A percentile compares a stretch with the other conserved stretches of the same genome.
These are phyloP conservation scores for Canavalia gladiata DNA, from an alignment of 306 rosid genomes.

Conservation along the genomic window DNA sequence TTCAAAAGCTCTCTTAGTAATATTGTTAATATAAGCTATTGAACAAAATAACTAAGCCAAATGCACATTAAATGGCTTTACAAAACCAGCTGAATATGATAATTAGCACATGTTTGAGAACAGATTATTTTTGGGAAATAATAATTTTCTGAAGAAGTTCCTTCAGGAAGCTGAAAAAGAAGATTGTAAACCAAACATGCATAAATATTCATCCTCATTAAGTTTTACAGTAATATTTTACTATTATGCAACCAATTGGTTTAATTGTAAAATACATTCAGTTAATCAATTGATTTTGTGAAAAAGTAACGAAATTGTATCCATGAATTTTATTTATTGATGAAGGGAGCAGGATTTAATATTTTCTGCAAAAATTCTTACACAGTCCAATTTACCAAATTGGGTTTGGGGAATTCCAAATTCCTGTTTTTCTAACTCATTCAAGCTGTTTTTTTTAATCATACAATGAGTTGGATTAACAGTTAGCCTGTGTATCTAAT, in stretches of 20 bases:
- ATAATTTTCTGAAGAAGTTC: neutral
- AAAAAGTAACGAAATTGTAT: constrained; percentile 12
- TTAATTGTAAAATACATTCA: constrained; percentile 4
- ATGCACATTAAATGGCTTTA: neutral
- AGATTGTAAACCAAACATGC: neutral
- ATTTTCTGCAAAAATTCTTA: constrained; percentile 15
- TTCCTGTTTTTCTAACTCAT: neutral
- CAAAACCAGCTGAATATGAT: neutral
- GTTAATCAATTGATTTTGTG: neutral
- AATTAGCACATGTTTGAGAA: neutral
- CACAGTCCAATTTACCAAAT: neutral
- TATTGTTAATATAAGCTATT: neutral
- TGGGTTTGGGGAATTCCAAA: neutral
- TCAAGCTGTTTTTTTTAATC: neutral
- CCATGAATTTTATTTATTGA: constrained; percentile 29
- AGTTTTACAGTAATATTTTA: constrained; percentile 5
- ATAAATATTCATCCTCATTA: neutral
- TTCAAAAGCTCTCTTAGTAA: neutral
- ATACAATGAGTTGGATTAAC: neutral
- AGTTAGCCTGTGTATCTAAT: neutral
- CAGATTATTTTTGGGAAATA: neutral
- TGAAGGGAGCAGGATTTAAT: neutral
- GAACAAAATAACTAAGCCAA: neutral
- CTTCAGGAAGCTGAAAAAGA: neutral
- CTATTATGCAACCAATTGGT: neutral